phyloP scores from a whole-genome alignment of 306 rosid genomes.

The Trifolium subterraneum region DNA sequence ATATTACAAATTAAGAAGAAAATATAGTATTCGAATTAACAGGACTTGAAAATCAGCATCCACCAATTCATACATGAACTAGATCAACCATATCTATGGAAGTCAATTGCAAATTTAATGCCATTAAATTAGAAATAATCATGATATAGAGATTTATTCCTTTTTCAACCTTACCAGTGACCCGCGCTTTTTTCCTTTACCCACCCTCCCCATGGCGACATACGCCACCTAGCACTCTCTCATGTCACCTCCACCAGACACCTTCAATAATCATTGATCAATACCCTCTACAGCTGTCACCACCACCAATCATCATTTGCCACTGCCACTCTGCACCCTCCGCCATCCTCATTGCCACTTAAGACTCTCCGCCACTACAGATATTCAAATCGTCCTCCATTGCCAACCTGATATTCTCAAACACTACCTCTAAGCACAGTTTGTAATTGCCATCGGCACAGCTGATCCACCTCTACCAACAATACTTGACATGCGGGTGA shows the following conservation, averaged over 20 bases:
- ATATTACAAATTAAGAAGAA: slow-evolving; percentile 9
- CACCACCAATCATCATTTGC: neutral
- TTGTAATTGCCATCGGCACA: neutral
- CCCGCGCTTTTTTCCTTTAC: neutral
- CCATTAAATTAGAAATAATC: neutral
- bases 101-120: slow-evolving; percentile 19
- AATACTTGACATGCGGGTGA: neutral
- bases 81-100: slow-evolving; percentile 14
- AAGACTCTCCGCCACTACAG: neutral
- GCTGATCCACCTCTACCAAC: neutral
- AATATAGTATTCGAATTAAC: neutral
- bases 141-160: neutral
- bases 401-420: neutral
- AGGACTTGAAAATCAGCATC: slow-evolving; percentile 12
- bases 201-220: neutral
- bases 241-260: neutral
- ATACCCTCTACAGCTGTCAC: neutral
- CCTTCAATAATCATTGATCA: neutral
- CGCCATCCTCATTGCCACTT: neutral
- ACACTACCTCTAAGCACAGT: neutral
- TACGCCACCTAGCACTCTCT: neutral
- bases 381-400: neutral
- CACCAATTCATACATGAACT: slow-evolving; percentile 3
- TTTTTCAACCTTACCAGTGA: neutral
- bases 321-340: neutral